Evolutionary conservation across 768 basidiomycete species (phyloP), one percentile per base, ranked within the genome.

Genomic region (Hemileccinum impolitum): DNA sequence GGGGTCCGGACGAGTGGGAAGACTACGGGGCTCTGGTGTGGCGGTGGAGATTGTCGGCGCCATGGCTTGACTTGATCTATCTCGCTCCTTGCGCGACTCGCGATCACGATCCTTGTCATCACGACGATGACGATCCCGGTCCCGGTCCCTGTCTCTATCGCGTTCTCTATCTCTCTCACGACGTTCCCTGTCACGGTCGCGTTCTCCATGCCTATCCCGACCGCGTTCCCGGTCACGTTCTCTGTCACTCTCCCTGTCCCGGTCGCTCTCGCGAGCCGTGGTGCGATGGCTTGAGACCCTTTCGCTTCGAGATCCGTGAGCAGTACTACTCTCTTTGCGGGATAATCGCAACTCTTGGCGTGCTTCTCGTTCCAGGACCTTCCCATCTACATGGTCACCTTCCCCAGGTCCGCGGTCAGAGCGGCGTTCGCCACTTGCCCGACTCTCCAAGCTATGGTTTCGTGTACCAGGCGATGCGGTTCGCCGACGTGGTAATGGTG

Each of bases 361-460:
- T 41, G 44, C 60, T 14, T 84, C 82, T 35, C 79, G 72, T 39
- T 87, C 85, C 10, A 62, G 45, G 30, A 76, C 71, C 54, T 75
- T 73, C 26, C 85, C 83, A 23, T 85, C 81, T 13, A 45, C 60
- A 54, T 65, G 72, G 23, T 76, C 72, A 31, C 62, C 71, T 15
- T 79, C 78, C 14, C 68, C 70, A 45, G 63, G 60, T 36, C 69
- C 72, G 43, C 80, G 76, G 53, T 80, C 82, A 35, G 76, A 73
- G 8, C 82, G 75, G 43, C 84, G 81, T 35, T 82, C 84, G 17
- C 79, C 83, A 59, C 87, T 90, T 4, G 76, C 72, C 30, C 87
- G 82, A 56, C 88, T 89, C 51, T 90, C 88, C 36, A 72, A 67
- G 57, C 88, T 90, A 36, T 77, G 73, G 48, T 85, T 83, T 43